phyloP scores from a whole-genome alignment of 331 rosid genomes.

The Rhamnella rubrinervis region DNA sequence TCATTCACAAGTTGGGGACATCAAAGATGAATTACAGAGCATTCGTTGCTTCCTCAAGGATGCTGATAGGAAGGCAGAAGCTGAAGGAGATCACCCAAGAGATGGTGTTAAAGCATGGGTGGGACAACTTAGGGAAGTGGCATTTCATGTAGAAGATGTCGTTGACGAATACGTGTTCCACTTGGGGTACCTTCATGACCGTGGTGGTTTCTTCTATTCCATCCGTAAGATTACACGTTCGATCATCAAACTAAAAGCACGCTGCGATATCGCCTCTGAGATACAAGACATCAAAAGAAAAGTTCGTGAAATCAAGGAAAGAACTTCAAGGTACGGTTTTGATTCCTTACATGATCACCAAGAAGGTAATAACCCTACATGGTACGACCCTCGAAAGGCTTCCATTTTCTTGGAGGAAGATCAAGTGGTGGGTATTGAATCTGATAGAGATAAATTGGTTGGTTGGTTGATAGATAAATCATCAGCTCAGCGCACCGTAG shows the following conservation, averaged over 20 bases:
- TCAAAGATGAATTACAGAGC: background rate
- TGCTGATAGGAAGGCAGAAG: conserved; percentile 6
- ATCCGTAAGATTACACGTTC: no score
- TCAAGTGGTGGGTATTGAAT: no score
- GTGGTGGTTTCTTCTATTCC: no score
- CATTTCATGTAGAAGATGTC: no score
- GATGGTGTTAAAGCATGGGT: conserved; percentile 3
- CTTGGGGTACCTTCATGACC: no score
- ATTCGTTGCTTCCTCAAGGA: conserved; percentile 7
- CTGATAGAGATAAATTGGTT: no score
- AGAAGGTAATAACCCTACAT: background rate
- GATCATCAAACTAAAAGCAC: no score
- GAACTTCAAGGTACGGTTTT: background rate
- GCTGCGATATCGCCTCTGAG: background rate
- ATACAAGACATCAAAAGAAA: conserved; percentile 4
- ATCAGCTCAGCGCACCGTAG: background rate
- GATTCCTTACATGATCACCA: background rate
- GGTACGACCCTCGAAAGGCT: background rate
- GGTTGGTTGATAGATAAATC: no score
- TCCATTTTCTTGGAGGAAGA: background rate
- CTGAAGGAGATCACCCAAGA: background rate
- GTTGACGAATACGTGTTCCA: no score
- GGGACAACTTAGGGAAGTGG: background rate
- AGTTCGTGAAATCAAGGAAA: background rate
- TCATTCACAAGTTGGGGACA: background rate